Evolutionary conservation across 2,329 filamentous ascomycete species (phyloP).

Genomic region (Colletotrichum tanaceti): DNA sequence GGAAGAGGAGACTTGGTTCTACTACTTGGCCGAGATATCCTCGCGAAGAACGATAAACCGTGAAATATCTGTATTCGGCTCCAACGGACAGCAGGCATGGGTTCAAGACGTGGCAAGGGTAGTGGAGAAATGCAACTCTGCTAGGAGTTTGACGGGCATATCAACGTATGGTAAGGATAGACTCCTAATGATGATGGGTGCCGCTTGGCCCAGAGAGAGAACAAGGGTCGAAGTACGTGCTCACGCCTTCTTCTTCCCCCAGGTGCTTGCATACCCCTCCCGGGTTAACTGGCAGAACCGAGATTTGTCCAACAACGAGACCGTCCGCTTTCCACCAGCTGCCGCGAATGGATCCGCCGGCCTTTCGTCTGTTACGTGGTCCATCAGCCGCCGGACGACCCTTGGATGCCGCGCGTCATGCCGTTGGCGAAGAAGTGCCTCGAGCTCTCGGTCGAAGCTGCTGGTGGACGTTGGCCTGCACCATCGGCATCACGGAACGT

Average conservation of each 20-base stretch:
- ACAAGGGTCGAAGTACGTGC: not conserved
- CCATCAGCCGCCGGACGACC: slow-evolving; percentile 41
- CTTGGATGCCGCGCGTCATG: slow-evolving; percentile 34
- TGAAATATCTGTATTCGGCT: slow-evolving; percentile 22
- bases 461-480: slow-evolving; percentile 43
- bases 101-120: slow-evolving; percentile 40
- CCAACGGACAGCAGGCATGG: slow-evolving; percentile 43
- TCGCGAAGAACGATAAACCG: slow-evolving; percentile 44
- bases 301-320: slow-evolving; percentile 39
- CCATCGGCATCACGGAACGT: slow-evolving; percentile 50
- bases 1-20: slow-evolving; percentile 47
- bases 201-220: not conserved
- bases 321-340: slow-evolving; percentile 43
- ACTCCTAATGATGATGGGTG: not conserved
- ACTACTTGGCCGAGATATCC: slow-evolving; percentile 48
- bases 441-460: slow-evolving; percentile 42
- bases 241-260: slow-evolving; percentile 9
- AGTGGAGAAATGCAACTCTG: slow-evolving; percentile 38
- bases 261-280: slow-evolving; percentile 38
- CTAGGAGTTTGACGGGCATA: slow-evolving; percentile 44
- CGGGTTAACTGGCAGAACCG: slow-evolving; percentile 39
- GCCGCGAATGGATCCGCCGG: slow-evolving; percentile 46
- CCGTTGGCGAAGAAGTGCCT: slow-evolving; percentile 42
- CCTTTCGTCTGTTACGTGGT: slow-evolving; percentile 48
- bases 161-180: slow-evolving; percentile 42